These are phyloP conservation scores for Chaetomiaceae sp. DNA, from an alignment of 2,329 filamentous ascomycete genomes.

Conservation along the genomic window DNA sequence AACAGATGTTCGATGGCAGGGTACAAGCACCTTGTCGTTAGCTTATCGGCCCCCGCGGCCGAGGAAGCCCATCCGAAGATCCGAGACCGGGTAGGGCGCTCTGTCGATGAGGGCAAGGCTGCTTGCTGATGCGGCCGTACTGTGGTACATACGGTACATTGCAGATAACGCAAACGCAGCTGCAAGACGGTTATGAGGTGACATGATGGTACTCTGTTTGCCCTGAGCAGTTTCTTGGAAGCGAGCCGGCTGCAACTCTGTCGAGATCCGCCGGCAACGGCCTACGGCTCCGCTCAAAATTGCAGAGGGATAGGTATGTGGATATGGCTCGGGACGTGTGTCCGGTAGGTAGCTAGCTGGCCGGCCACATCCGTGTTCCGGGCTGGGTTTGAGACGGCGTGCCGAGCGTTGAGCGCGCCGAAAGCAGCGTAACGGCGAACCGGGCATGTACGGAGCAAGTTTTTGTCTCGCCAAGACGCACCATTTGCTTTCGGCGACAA, in stretches of 20 bases:
- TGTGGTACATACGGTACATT: not conserved
- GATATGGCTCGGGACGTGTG: not conserved
- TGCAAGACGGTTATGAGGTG: slow-evolving; percentile 1
- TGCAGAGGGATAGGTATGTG: not conserved
- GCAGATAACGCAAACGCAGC: slow-evolving; percentile 14
- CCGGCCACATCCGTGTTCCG: not conserved
- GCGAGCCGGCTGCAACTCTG: slow-evolving; percentile 20
- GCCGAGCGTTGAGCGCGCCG: too few species aligned
- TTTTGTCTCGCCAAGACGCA: too few species aligned
- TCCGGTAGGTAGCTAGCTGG: not conserved
- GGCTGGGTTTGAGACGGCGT: not conserved
- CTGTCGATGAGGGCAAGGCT: not conserved
- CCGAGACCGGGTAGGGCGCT: slow-evolving; percentile 21
- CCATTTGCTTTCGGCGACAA: not conserved
- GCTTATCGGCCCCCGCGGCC: slow-evolving; percentile 3
- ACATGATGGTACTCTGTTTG: slow-evolving; percentile 2
- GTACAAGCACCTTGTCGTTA: not conserved
- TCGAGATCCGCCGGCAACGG: slow-evolving; percentile 11
- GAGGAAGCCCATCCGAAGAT: slow-evolving; percentile 21
- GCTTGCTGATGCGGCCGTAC: too few species aligned
- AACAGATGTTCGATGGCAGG: not conserved
- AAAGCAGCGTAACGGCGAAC: not conserved
- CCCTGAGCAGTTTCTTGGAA: slow-evolving; percentile 12
- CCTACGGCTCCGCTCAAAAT: slow-evolving; percentile 2
- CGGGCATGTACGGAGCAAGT: too few species aligned